These are phyloP conservation scores for Paratinospora sagittata DNA, from an alignment of 164 flowering plant genomes.

Conservation along the genomic window DNA sequence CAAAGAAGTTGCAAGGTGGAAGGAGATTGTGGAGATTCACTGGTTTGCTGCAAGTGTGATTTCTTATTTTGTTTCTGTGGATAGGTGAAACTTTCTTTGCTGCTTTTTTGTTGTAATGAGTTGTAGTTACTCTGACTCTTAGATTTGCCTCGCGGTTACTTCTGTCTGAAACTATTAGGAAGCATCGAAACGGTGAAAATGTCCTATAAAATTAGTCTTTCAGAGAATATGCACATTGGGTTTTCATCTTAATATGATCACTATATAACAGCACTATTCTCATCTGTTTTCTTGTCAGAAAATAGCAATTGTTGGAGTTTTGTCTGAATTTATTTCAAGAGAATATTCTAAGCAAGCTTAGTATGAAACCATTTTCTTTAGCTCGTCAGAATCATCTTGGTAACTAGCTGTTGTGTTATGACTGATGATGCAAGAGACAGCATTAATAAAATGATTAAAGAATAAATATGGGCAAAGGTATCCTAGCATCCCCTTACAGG, in stretches of 20 bases:
- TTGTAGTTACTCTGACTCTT: too few relatives aligned
- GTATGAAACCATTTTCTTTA: not conserved
- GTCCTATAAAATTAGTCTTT: not conserved
- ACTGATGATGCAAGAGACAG: not conserved
- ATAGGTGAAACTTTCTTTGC: too few relatives aligned
- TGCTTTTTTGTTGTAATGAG: too few relatives aligned
- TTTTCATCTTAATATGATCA: not conserved
- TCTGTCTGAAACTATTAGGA: too few relatives aligned
- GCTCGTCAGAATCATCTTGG: not conserved
- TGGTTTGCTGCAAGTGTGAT: not conserved
- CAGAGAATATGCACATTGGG: not conserved
- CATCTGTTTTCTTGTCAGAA: not conserved
- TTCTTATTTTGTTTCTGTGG: not conserved
- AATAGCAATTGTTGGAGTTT: not conserved
- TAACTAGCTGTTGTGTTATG: not conserved
- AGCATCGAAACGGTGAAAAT: not conserved
- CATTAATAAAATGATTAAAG: not conserved
- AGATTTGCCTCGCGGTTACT: too few relatives aligned
- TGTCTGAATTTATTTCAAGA: not conserved
- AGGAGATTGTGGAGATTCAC: not conserved
- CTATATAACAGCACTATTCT: not conserved
- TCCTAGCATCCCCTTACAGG: not conserved
- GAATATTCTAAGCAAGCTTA: not conserved
- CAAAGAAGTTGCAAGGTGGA: not conserved
- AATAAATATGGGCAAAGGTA: not conserved